Conservation (phyloP, 2,329 filamentous ascomycete species). For the Sphaerulina musiva region DNA sequence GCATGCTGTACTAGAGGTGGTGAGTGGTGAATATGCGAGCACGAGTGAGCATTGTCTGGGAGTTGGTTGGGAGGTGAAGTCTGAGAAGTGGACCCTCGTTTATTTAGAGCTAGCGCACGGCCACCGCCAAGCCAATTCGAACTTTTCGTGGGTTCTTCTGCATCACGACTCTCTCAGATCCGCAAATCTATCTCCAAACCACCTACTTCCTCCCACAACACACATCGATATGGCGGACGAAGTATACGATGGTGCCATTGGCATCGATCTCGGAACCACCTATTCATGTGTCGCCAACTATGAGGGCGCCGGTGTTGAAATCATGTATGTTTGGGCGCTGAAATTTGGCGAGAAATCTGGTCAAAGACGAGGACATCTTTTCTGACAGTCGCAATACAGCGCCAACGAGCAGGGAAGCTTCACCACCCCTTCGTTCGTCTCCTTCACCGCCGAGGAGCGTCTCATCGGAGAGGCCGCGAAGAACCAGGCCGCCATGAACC, state of each 20-base stretch:
- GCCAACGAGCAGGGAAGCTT: conserved; percentile 99
- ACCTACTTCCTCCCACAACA: conserved; percentile 12
- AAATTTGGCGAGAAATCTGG: conserved; percentile 6
- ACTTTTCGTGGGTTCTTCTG: conserved; percentile 1
- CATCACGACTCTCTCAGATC: conserved; percentile 2
- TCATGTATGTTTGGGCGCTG: conserved; percentile 51
- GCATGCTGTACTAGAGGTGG: neutral
- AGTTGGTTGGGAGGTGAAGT: neutral
- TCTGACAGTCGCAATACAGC: conserved; percentile 27
- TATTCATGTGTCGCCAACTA: conserved; percentile 99
- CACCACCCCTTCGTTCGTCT: conserved; percentile 98
- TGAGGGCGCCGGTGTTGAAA: conserved; percentile 98
- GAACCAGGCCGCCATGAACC: conserved; percentile 99
- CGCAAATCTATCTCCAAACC: conserved; percentile 1
- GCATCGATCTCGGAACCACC: conserved; percentile 99
- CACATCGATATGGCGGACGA: conserved; percentile 77
- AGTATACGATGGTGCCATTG: conserved; percentile 99
- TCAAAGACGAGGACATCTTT: conserved; percentile 1
- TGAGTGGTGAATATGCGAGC: neutral
- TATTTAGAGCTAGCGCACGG: neutral
- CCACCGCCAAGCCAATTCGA: neutral
- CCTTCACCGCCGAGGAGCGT: conserved; percentile 97
- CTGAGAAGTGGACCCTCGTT: neutral
- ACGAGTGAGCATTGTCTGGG: neutral
- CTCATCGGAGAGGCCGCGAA: conserved; percentile 99